A percentile compares a stretch with the other conserved stretches of the same genome.
Evolutionary conservation across 2,329 filamentous ascomycete species (phyloP).

Genomic region (Colletotrichum destructivum): DNA sequence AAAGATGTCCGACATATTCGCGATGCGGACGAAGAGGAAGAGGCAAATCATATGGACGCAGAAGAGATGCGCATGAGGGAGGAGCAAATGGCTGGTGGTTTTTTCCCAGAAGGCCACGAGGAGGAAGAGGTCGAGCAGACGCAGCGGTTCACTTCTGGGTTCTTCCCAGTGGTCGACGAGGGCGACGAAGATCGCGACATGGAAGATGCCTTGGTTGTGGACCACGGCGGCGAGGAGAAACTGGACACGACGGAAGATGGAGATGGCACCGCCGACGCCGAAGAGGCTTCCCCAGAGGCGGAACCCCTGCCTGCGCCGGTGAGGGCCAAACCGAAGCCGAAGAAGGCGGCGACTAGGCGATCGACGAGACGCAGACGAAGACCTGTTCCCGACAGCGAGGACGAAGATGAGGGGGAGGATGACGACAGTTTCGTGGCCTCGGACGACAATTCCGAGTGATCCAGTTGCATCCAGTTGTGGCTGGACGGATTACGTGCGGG

Average conservation of each 20-base stretch:
- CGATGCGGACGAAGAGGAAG: slow-evolving; percentile 9
- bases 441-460: slow-evolving; percentile 36
- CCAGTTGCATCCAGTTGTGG: neutral
- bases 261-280: neutral
- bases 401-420: slow-evolving; percentile 38
- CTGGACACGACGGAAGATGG: neutral
- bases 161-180: slow-evolving; percentile 64
- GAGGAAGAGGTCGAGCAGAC: slow-evolving; percentile 58
- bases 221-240: slow-evolving; percentile 44
- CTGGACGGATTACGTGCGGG: neutral
- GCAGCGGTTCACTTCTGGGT: slow-evolving; percentile 57
- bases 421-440: slow-evolving; percentile 32
- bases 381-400: slow-evolving; percentile 29
- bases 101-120: slow-evolving; percentile 71
- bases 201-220: slow-evolving; percentile 53
- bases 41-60: slow-evolving; percentile 37
- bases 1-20: slow-evolving; percentile 5
- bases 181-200: slow-evolving; percentile 56
- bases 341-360: slow-evolving; percentile 28
- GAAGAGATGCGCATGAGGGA: slow-evolving; percentile 51
- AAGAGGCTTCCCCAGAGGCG: slow-evolving; percentile 1
- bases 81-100: slow-evolving; percentile 73
- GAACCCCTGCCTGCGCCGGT: slow-evolving; percentile 26
- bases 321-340: slow-evolving; percentile 34
- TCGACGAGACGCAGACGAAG: slow-evolving; percentile 32